Evolutionary conservation across 257 asterid genomes (phyloP), one percentile per base, ranked within the genome.

Genomic region (Mitragyna speciosa): DNA sequence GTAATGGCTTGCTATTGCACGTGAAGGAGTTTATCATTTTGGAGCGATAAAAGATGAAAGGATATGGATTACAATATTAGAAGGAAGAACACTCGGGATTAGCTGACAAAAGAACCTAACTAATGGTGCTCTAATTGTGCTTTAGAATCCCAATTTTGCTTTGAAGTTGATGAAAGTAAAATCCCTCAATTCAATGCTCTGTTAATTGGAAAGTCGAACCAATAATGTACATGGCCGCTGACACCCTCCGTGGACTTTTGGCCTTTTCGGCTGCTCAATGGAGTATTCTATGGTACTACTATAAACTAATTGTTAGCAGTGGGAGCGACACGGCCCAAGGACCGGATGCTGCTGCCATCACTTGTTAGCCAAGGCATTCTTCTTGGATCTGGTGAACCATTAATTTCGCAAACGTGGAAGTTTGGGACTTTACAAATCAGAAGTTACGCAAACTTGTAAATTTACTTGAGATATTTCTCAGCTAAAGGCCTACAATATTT

Each of bases 341-440:
- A 8, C 4, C 5, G 67, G 15, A n/a, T 24, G 64, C 47, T 15
- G 75, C 73, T 31, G 33, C 12, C 69, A 47, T 84, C 83, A 75
- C 73, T 84, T 72, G 59, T 72, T 70, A n/a, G 30, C 79, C 66
- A 78, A 51, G 83, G 87, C 74, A 83, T 82, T 78, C 86, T 76
- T 84, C 84, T 86, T 86, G 84, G 91, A 86, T 86, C 84, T 76
- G 86, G 83, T 73, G 81, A 58, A 9, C 28, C 58, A 66, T 36
- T 52, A 65, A 70, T 65, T 11, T 24, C 6, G 61, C 1, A 14
- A 24, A 33, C 20, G 47, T 52, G 75, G 68, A 51, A 36, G 43
- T 24, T 52, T 54, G 20, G 30, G 67, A 56, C 65, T 36, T 19
- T 48, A 8, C 17, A 73, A 51, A 7, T 72, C 48, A 26, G 6